A percentile compares a stretch with the other conserved stretches of the same genome.
phyloP scores from a whole-genome alignment of 2,329 filamentous ascomycete species.

The Alternaria incomplexa region DNA sequence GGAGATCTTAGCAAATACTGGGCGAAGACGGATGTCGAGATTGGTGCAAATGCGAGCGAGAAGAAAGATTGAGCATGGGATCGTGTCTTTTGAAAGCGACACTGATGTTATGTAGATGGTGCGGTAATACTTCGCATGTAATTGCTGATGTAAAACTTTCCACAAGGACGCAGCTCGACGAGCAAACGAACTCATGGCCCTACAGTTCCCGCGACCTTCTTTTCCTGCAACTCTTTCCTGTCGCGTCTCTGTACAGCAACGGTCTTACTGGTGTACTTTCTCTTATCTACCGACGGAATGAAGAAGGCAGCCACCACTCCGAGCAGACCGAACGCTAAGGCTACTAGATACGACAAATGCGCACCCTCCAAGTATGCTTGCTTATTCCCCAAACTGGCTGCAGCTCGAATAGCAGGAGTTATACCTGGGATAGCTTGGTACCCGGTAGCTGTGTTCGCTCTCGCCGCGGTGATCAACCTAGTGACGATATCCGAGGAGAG shows the following conservation, averaged over 20 bases:
- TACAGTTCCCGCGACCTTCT: slow-evolving; percentile 11
- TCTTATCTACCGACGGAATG: slow-evolving; percentile 31
- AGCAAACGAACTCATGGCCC: background rate
- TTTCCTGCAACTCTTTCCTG: slow-evolving; percentile 27
- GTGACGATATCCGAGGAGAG: slow-evolving; percentile 19
- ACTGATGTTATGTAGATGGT: background rate
- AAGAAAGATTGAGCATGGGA: slow-evolving; percentile 30
- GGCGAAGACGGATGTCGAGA: slow-evolving; percentile 40
- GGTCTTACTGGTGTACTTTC: slow-evolving; percentile 37
- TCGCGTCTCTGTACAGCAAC: slow-evolving; percentile 38
- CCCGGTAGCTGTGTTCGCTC: slow-evolving; percentile 30
- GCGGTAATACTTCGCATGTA: background rate
- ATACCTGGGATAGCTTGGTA: slow-evolving; percentile 38
- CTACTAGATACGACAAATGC: slow-evolving; percentile 38
- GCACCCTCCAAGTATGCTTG: slow-evolving; percentile 36
- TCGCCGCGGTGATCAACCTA: slow-evolving; percentile 29
- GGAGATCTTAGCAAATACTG: slow-evolving; percentile 60
- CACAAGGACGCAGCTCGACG: background rate
- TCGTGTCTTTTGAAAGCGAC: background rate
- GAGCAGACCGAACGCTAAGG: slow-evolving; percentile 37
- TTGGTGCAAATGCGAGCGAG: slow-evolving; percentile 31
- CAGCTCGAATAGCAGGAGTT: slow-evolving; percentile 33
- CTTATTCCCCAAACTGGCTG: slow-evolving; percentile 33
- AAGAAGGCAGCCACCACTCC: slow-evolving; percentile 38
- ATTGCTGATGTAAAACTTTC: background rate